A percentile compares a stretch with the other conserved stretches of the same genome.
These are phyloP conservation scores for Entomortierella beljakovae DNA, from an alignment of 192 early-diverging fungal genomes.

Conservation along the genomic window DNA sequence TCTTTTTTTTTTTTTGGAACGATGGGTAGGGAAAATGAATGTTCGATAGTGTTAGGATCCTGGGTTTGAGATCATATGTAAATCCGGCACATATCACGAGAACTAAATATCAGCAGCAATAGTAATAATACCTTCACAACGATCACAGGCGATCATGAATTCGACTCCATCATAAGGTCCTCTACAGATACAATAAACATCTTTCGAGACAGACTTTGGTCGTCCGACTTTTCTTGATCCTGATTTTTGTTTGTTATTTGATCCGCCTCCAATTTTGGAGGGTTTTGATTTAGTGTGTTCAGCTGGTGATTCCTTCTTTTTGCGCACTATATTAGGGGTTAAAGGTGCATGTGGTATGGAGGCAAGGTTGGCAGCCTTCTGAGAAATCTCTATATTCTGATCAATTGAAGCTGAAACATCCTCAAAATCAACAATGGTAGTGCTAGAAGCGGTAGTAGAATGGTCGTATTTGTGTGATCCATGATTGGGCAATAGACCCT, in stretches of 20 bases:
- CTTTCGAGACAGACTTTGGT: slow-evolving; percentile 43
- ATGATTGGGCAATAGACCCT: slow-evolving; percentile 27
- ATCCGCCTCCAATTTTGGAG: slow-evolving; percentile 1
- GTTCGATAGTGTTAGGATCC: too few species aligned
- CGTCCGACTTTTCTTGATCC: slow-evolving; percentile 34
- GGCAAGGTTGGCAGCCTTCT: background rate
- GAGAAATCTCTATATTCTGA: background rate
- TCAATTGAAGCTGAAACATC: slow-evolving; percentile 7
- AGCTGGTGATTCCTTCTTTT: slow-evolving; percentile 26
- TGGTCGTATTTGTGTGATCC: slow-evolving; percentile 30
- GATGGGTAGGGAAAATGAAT: background rate
- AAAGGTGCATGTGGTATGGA: background rate
- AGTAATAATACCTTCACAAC: slow-evolving; percentile 59
- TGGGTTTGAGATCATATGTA: too few species aligned
- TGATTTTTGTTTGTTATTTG: slow-evolving; percentile 14
- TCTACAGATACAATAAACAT: slow-evolving; percentile 64
- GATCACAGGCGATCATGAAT: slow-evolving; percentile 69
- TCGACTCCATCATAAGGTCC: slow-evolving; percentile 64
- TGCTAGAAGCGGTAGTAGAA: slow-evolving; percentile 7
- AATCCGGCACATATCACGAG: too few species aligned
- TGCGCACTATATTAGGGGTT: background rate
- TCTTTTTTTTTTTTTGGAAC: slow-evolving; percentile 38
- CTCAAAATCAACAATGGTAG: slow-evolving; percentile 38
- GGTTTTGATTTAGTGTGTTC: slow-evolving; percentile 6
- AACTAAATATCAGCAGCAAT: background rate